A percentile compares a stretch with the other conserved stretches of the same genome.
phyloP scores from a whole-genome alignment of 306 rosid genomes.

The Dryas drummondii region DNA sequence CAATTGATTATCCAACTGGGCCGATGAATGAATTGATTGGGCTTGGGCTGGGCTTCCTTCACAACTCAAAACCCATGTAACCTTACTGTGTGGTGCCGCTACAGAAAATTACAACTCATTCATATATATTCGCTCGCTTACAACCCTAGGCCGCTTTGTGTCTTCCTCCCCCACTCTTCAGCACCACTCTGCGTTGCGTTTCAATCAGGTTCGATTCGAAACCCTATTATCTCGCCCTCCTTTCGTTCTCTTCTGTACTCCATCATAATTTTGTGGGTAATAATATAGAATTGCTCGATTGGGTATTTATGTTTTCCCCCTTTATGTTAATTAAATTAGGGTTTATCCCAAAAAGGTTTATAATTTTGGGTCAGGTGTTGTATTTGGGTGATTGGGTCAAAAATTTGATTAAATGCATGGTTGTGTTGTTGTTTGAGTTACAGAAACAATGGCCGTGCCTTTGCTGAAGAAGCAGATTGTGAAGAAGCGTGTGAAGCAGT shows the following conservation, averaged over 20 bases:
- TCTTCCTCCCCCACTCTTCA: background rate
- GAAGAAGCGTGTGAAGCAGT: constrained; percentile 65
- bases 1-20: background rate
- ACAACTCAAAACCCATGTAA: background rate
- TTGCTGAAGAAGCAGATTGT: constrained; percentile 58
- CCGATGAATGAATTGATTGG: background rate
- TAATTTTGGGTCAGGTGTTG: background rate
- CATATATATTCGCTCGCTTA: constrained; percentile 1
- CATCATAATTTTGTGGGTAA: too few species aligned
- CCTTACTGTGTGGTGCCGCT: constrained; percentile 1
- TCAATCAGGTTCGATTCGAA: constrained; percentile 15
- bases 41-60: background rate
- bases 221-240: background rate
- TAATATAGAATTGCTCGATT: too few species aligned
- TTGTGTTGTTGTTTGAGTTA: background rate
- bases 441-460: constrained; percentile 59
- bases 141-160: constrained; percentile 23
- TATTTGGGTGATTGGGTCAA: background rate
- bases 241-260: background rate
- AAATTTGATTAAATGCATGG: background rate
- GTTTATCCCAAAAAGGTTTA: too few species aligned
- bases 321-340: too few species aligned
- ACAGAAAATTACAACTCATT: background rate
- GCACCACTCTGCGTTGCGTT: background rate
- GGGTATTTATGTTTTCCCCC: too few species aligned